Evolutionary conservation across 108 stramenopile genomes (phyloP), one percentile per base, ranked within the genome.

Genomic region (Cylindrotheca fusiformis): DNA sequence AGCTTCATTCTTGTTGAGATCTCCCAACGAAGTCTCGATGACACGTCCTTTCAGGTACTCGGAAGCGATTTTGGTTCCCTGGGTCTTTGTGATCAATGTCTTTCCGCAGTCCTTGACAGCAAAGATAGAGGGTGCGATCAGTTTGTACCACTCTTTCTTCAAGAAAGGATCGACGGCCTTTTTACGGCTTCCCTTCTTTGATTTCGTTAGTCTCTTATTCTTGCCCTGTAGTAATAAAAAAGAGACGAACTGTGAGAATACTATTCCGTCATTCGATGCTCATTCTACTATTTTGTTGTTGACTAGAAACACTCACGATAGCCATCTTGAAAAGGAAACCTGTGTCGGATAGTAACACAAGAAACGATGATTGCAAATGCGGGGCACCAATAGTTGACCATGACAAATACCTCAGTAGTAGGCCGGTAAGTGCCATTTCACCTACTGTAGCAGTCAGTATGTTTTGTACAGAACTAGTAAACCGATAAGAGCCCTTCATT

Each of bases 81-180:
- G 80, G 62, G 98, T 99, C 71, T 96, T 91, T 74, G 95, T 97
- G 78, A 99, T 95, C 72, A 98, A 91, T 72, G 99, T 98, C 81
- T 97, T 97, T 51, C 99, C 99, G 55, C 85, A 86, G 55, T 96
- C 93, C 81, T 97, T 96, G 55, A 68, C 72, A 48, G 84, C 72
- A 72, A 99, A 99, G 75, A 98, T 91, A 31, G 95, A 90, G 56
- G 99, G 99, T 45, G 98, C 98, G 74, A 96, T 79, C 61, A 99
- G 88, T 73, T 93, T 91, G 96, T 99, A 99, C 98, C 97, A 98
- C 77, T 99, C 99, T 86, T 99, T 99, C 68, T 89, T 94, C 53
- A 80, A 68, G 91, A 99, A 99, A 71, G 99, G 99, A 76, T 99
- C 99, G 36, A 94, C 80, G 25, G 86, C 86, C 89, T 94, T 94